These are phyloP conservation scores for Neopestalotiopsis rosae DNA, from an alignment of 2,329 filamentous ascomycete species.

Conservation along the genomic window DNA sequence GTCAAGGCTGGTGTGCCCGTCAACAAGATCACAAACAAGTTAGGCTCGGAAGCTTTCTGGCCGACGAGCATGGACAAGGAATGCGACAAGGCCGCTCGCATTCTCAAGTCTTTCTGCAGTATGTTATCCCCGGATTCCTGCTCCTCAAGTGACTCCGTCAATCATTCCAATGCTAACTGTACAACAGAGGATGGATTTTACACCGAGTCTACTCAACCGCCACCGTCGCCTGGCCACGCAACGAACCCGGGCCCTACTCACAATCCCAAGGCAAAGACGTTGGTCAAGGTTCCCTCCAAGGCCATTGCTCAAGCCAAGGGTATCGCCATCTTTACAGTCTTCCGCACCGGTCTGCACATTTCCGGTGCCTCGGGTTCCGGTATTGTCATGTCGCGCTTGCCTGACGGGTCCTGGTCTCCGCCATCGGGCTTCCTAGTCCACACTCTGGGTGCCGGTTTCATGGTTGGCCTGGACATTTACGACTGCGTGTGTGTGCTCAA, in stretches of 20 bases:
- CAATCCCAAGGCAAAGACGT: conserved; percentile 48
- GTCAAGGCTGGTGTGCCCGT: conserved; percentile 70
- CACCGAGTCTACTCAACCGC: conserved; percentile 38
- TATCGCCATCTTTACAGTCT: conserved; percentile 74
- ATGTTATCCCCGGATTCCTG: conserved; percentile 36
- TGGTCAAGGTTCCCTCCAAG: conserved; percentile 60
- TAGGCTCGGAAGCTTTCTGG: conserved; percentile 86
- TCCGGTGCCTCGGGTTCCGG: conserved; percentile 72
- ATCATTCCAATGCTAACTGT: conserved; percentile 23
- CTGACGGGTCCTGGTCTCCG: conserved; percentile 76
- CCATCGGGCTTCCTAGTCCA: conserved; percentile 84
- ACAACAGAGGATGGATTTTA: conserved; percentile 57
- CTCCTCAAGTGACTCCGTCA: too few species aligned
- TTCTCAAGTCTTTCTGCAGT: conserved; percentile 87
- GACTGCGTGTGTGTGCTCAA: conserved; percentile 91
- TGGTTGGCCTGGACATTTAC: conserved; percentile 85
- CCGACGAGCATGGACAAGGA: conserved; percentile 87
- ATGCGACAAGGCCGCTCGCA: conserved; percentile 87
- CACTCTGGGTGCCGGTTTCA: conserved; percentile 78
- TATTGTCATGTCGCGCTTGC: conserved; percentile 65
- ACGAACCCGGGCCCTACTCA: conserved; percentile 28
- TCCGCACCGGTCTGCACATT: conserved; percentile 69
- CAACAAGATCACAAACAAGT: conserved; percentile 80
- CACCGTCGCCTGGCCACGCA: conserved; percentile 29
- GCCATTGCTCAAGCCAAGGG: conserved; percentile 71